Percentiles rank a stretch among this genome's conserved stretches.
phyloP scores from a whole-genome alignment of 2,329 filamentous ascomycete genomes.

The Aspergillus novoparasiticus region DNA sequence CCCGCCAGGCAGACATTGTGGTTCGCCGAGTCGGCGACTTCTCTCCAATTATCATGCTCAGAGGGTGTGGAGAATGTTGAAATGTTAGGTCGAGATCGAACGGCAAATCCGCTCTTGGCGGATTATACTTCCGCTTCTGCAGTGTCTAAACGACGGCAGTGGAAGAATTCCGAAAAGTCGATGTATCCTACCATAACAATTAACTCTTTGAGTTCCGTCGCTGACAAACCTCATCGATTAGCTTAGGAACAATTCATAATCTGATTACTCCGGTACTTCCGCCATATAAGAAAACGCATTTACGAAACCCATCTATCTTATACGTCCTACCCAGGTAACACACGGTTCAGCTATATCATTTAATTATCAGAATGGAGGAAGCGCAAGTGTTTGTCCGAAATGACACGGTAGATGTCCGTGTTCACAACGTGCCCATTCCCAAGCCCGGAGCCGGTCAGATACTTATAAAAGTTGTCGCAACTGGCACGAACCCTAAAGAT shows the following conservation, averaged over 20 bases:
- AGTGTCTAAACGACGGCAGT: neutral
- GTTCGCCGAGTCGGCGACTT: neutral
- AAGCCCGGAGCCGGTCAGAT: constrained; percentile 35
- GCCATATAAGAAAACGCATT: neutral
- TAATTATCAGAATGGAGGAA: neutral
- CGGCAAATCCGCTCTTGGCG: neutral
- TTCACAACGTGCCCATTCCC: constrained; percentile 34
- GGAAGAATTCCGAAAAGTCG: neutral
- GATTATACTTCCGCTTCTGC: too few relatives aligned
- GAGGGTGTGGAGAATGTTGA: neutral
- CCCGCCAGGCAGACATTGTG: neutral
- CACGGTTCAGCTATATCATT: neutral
- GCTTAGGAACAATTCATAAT: neutral
- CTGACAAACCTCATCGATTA: too few relatives aligned
- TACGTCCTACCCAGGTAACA: neutral
- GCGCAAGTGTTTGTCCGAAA: neutral
- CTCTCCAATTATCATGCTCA: neutral
- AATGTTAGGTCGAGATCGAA: neutral
- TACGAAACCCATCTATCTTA: neutral
- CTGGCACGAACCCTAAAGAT: constrained; percentile 50
- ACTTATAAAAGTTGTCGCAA: constrained; percentile 40
- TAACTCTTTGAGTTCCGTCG: too few relatives aligned
- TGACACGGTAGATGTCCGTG: neutral
- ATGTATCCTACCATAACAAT: too few relatives aligned
- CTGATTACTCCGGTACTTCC: neutral